phyloP scores from a whole-genome alignment of 371 early-diverging fungal genomes.

The Rhizopus microsporus region DNA sequence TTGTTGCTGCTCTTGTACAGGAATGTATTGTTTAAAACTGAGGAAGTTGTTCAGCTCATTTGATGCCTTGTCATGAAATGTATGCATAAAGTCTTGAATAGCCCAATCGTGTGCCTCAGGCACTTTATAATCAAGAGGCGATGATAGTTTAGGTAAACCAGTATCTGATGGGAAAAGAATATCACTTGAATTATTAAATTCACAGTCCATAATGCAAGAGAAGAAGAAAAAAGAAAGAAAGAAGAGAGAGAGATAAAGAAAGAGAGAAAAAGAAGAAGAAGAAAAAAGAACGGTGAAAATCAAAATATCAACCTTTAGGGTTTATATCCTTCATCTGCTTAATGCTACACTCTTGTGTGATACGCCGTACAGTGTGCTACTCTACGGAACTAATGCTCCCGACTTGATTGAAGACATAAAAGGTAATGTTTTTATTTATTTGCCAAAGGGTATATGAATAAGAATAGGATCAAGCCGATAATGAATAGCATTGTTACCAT shows the following conservation, averaged over 20 bases:
- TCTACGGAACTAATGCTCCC: not conserved
- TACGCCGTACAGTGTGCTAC: not conserved
- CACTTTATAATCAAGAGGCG: constrained; percentile 31
- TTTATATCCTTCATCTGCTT: constrained; percentile 1
- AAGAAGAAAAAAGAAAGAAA: constrained; percentile 7
- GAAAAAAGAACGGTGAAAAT: not conserved
- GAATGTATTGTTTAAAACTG: constrained; percentile 25
- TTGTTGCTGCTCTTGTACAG: constrained; percentile 15
- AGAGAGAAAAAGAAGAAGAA: constrained; percentile 3
- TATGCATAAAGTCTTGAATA: constrained; percentile 38
- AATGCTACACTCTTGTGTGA: not conserved
- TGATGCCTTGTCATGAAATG: constrained; percentile 32
- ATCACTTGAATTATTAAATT: constrained; percentile 33
- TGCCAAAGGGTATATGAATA: constrained; percentile 20
- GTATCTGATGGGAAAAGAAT: constrained; percentile 46
- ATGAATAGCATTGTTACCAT: constrained; percentile 16
- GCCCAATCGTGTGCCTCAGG: constrained; percentile 47
- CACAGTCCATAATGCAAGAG: constrained; percentile 23
- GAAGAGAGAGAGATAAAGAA: not conserved
- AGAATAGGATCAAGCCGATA: constrained; percentile 15
- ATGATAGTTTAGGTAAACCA: constrained; percentile 39
- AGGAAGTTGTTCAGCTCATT: constrained; percentile 21
- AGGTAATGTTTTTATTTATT: constrained; percentile 1
- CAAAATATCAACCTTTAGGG: not conserved
- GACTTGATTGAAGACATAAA: not conserved